phyloP scores from a whole-genome alignment of 2,329 filamentous ascomycete species.

The Penicillium sp. region DNA sequence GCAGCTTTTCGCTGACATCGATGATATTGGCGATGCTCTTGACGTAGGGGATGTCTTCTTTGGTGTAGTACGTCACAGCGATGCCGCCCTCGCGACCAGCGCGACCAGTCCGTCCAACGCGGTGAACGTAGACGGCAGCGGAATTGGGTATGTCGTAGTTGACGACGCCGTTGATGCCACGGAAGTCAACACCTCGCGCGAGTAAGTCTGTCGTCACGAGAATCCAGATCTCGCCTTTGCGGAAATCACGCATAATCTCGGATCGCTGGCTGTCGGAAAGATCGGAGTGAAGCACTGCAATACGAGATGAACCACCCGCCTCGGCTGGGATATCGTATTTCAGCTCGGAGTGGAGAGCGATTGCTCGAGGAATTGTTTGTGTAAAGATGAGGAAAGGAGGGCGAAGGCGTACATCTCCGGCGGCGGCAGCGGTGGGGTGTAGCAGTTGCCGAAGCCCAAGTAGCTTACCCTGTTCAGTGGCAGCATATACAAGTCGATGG shows the following conservation, averaged over 20 bases:
- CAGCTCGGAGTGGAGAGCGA: conserved; percentile 80
- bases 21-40: conserved; percentile 94
- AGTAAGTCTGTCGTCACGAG: conserved; percentile 93
- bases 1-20: conserved; percentile 68
- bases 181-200: conserved; percentile 87
- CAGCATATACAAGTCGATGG: conserved; percentile 84
- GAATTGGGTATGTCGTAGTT: conserved; percentile 97
- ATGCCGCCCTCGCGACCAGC: conserved; percentile 82
- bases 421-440: conserved; percentile 60
- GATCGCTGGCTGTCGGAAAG: conserved; percentile 70
- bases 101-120: conserved; percentile 82
- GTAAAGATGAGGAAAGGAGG: conserved; percentile 94
- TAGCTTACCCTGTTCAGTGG: conserved; percentile 88
- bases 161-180: conserved; percentile 89
- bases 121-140: conserved; percentile 84
- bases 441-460: conserved; percentile 84
- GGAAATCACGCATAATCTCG: conserved; percentile 80
- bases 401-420: conserved; percentile 51
- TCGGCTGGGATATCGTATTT: conserved; percentile 89
- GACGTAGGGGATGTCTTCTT: conserved; percentile 84
- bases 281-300: conserved; percentile 85
- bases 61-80: conserved; percentile 90
- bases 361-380: conserved; percentile 86
- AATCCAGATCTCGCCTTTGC: conserved; percentile 89
- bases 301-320: conserved; percentile 74